Evolutionary conservation across 1,284 basidiomycete species (phyloP), one percentile per base, ranked within the genome.

Genomic region (Leccinum angustisporum): DNA sequence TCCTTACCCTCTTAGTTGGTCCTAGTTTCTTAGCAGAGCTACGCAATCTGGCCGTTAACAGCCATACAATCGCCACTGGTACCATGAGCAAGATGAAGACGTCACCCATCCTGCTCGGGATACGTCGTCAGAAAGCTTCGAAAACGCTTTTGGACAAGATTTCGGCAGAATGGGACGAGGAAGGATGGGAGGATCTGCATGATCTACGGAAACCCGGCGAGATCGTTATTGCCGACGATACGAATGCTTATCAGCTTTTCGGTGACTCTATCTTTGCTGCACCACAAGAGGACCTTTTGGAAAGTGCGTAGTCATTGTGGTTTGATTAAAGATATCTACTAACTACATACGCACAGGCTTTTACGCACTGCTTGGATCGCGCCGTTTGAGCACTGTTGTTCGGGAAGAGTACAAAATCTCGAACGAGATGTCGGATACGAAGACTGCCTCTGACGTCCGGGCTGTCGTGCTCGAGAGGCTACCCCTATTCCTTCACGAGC

Each of bases 401-500:
- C 83, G 84, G 62, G 92, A 95, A 68, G 86, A 92, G 53, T 91
- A 92, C 68, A 83, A 86, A 57, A 82, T 85, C 0, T 79, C 81
- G 3, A 76, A 71, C 7, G 88, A 91, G 70, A 74, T 87, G 36
- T 74, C 73, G 57, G 75, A 79, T 46, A 78, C 81, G 0, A 83
- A 79, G 63, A 73, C 76, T 34, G 83, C 86, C 0, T 68, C 70
- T 1, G 84, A 86, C 11, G 81, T 81, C 9, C 83, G 85, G 7
- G 68, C 78, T 2, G 80, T 94, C 36, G 86, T 97, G 1, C 77
- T 97, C n/a, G 92, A 98, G 76, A 83, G 97, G 30, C 80, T 97
- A 13, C 94, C 95, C 0, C 80, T 99, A 36, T 98, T 98, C 79
- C 80, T 98, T 8, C 91, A 97, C 59, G 95, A 97, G 69, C 90